Evolutionary conservation across 208 protist genomes (phyloP), one percentile per base, ranked within the genome.

Genomic region (Leishmania lainsoni): DNA sequence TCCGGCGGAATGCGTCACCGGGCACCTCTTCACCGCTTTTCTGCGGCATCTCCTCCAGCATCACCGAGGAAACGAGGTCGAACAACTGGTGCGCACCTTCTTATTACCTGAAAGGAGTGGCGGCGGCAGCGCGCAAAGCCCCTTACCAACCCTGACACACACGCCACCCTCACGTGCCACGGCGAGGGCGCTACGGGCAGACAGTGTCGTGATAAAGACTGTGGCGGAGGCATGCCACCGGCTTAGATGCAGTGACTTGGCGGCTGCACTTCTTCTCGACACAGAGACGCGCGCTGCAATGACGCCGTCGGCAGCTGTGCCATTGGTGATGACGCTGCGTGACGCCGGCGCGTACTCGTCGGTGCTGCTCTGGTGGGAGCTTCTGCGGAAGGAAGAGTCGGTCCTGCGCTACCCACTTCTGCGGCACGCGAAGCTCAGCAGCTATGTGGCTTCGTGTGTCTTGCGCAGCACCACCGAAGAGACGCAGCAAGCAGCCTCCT

Each of bases 361-460:
- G 52, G 75, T 87, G 58, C 9, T 81, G 17, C 16, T 58, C 35
- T 87, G 83, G 83, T 87, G 83, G 83, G 61, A 56, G 0, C 52
- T 39, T 26, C 68, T 87, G 26, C 79, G 70, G 26, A 16, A 48
- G 6, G 81, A 59, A 3, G 48, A 78, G 45, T 20, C 39, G 45
- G 65, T 52, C 3, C 39, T 65, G 56, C 76, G 42, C 17, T 87
- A 81, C 35, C 73, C 79, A 16, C 81, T 93, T 48, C 81, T 84
- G 48, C 49, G 39, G 16, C 84, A 94, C 82, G 77, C 91, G 12
- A 90, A 90, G 68, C 84, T 94, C 12, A 87, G 91, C 80, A 94
- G 89, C 81, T 90, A 92, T 73, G 87, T 94, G 63, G 91, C 88
- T 63, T 83, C 83, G 54, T 94, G 88, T 74, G 77, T 89, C 59